Evolutionary conservation across 768 basidiomycete genomes (phyloP).

Genomic region (Collybia sordida): DNA sequence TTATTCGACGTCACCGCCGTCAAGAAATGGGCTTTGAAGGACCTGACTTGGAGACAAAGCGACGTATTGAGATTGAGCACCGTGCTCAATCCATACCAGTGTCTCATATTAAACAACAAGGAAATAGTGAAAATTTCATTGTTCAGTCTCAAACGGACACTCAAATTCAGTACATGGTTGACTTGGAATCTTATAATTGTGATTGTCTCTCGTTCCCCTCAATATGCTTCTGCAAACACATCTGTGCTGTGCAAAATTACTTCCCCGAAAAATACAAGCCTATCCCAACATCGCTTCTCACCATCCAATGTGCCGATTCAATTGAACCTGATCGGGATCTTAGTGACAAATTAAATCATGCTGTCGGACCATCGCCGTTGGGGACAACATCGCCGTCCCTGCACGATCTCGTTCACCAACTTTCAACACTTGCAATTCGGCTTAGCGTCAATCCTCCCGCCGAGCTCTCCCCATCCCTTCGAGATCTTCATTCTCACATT

Average conservation of each 20-base stretch:
- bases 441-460: too few relatives aligned
- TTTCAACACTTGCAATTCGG: too few relatives aligned
- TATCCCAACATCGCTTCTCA: not conserved
- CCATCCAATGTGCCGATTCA: too few relatives aligned
- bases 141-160: slow-evolving; percentile 1
- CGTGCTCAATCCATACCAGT: not conserved
- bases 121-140: slow-evolving; percentile 5
- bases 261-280: slow-evolving; percentile 3
- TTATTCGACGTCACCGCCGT: slow-evolving; percentile 9
- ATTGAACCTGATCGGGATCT: too few relatives aligned
- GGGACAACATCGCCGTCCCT: too few relatives aligned
- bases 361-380: too few relatives aligned
- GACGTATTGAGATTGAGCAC: slow-evolving; percentile 1
- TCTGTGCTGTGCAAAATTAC: slow-evolving; percentile 11
- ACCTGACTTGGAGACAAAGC: slow-evolving; percentile 12
- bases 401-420: too few relatives aligned
- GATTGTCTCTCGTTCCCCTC: too few relatives aligned
- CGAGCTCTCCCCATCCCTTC: too few relatives aligned
- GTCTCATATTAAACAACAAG: slow-evolving; percentile 2
- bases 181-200: slow-evolving; percentile 13
- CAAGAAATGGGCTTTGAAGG: slow-evolving; percentile 23
- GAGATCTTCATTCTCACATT: too few relatives aligned
- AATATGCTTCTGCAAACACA: slow-evolving; percentile 19
- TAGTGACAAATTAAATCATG: too few relatives aligned
- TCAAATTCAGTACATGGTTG: slow-evolving; percentile 3